These are phyloP conservation scores for Ceriops zippeliana DNA, from an alignment of 345 rosid genomes.

Conservation along the genomic window DNA sequence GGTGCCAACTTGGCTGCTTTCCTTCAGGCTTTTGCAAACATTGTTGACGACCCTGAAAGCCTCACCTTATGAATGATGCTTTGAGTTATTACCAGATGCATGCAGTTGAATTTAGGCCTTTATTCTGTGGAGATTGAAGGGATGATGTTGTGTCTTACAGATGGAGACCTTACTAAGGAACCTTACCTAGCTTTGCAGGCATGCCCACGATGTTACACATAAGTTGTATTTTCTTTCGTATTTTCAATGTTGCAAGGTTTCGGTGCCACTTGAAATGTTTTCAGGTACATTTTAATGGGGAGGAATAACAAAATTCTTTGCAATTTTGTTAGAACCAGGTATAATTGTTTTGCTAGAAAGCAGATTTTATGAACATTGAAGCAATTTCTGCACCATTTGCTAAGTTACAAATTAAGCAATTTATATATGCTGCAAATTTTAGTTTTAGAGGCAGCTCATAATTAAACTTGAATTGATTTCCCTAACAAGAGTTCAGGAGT, in stretches of 20 bases:
- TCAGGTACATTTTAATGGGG: slow-evolving; percentile 7
- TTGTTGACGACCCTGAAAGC: slow-evolving; percentile 76
- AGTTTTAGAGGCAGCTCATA: no score
- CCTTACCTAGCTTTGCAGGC: slow-evolving; percentile 15
- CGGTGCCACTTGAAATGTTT: neutral
- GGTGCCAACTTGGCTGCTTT: slow-evolving; percentile 97
- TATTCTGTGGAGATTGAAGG: slow-evolving; percentile 2
- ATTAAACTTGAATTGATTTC: no score
- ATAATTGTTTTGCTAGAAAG: neutral
- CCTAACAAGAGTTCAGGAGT: no score
- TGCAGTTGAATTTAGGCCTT: slow-evolving; percentile 8
- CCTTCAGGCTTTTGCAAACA: slow-evolving; percentile 88
- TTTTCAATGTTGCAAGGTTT: slow-evolving; percentile 12
- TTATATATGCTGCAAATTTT: no score
- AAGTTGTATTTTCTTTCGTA: slow-evolving; percentile 21
- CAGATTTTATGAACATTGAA: no score
- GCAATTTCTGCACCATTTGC: no score
- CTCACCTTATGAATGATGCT: slow-evolving; percentile 56
- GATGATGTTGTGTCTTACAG: slow-evolving; percentile 11
- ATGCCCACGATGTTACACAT: slow-evolving; percentile 7
- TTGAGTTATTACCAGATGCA: slow-evolving; percentile 4
- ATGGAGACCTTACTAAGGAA: slow-evolving; percentile 14
- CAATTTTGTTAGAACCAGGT: slow-evolving; percentile 11
- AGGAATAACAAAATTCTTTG: slow-evolving; percentile 17
- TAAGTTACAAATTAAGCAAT: no score